phyloP scores from a whole-genome alignment of 495 filamentous ascomycete genomes.

The Penicillium angulare region DNA sequence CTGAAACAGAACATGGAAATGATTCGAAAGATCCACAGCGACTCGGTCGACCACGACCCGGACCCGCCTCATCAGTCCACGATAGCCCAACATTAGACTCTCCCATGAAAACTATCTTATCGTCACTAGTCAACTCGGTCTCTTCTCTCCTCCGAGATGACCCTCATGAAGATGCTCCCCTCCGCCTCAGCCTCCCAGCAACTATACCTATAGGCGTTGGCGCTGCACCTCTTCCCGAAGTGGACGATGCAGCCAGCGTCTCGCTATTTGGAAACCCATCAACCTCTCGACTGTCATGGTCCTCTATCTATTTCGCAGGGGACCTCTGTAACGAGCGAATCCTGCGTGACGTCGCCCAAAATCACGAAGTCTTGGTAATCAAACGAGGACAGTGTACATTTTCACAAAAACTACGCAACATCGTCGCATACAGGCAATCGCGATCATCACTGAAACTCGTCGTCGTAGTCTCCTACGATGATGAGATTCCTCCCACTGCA shows the following conservation, averaged over 20 bases:
- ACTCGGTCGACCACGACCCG: constrained; percentile 18
- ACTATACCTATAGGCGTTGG: constrained; percentile 72
- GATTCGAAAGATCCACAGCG: constrained; percentile 13
- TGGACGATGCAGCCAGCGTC: constrained; percentile 53
- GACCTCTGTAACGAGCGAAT: constrained; percentile 65
- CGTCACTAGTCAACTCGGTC: constrained; percentile 57
- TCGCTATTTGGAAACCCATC: constrained; percentile 39
- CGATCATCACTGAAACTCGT: constrained; percentile 69
- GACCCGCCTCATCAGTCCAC: constrained; percentile 17
- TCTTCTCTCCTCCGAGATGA: constrained; percentile 53
- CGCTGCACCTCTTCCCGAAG: constrained; percentile 69
- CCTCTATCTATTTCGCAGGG: constrained; percentile 66
- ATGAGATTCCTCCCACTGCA: constrained; percentile 8
- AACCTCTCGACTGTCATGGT: constrained; percentile 57
- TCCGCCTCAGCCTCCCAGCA: constrained; percentile 59
- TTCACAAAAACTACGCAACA: constrained; percentile 74
- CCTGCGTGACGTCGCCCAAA: constrained; percentile 55
- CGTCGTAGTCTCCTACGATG: constrained; percentile 71
- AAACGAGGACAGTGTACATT: constrained; percentile 85
- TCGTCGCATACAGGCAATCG: constrained; percentile 70
- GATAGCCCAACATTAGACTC: constrained; percentile 32
- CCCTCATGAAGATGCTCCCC: constrained; percentile 17
- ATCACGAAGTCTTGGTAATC: constrained; percentile 80
- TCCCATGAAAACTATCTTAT: constrained; percentile 50
- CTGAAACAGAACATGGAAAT: constrained; percentile 22